Percentiles rank a stretch among this genome's conserved stretches.
Evolutionary conservation across 2,329 filamentous ascomycete species (phyloP).

Genomic region (Trichoderma breve): DNA sequence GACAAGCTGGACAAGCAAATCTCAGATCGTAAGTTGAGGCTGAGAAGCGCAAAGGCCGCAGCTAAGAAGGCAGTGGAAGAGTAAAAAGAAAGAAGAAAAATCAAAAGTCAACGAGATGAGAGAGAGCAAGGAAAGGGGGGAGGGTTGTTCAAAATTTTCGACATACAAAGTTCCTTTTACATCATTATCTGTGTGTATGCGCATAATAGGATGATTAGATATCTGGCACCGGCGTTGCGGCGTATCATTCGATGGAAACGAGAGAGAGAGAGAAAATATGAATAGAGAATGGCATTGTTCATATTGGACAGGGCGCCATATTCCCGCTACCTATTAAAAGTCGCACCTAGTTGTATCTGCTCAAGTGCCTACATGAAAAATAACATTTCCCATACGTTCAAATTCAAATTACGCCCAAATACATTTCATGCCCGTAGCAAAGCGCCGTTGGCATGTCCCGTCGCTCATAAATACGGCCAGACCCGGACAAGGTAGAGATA

Average conservation of each 20-base stretch:
- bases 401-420: neutral
- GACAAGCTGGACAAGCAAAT: conserved; percentile 57
- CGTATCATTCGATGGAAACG: conserved; percentile 27
- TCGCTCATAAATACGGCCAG: neutral
- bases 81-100: conserved; percentile 19
- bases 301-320: neutral
- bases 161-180: neutral
- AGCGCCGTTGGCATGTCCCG: neutral
- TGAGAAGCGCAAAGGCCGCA: conserved; percentile 59
- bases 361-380: neutral
- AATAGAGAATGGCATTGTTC: conserved; percentile 18
- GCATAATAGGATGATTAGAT: conserved; percentile 22
- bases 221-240: conserved; percentile 35
- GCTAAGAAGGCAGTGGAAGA: conserved; percentile 52
- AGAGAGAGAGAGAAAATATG: conserved; percentile 20
- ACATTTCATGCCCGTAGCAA: neutral
- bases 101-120: neutral
- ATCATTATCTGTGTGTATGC: conserved; percentile 18
- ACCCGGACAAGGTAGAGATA: neutral
- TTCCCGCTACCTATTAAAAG: neutral
- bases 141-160: neutral
- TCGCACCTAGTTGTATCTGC: neutral
- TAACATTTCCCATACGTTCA: neutral
- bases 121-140: neutral
- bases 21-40: conserved; percentile 54